phyloP scores from a whole-genome alignment of 2,329 filamentous ascomycete species.

The Arthroderma sp. region DNA sequence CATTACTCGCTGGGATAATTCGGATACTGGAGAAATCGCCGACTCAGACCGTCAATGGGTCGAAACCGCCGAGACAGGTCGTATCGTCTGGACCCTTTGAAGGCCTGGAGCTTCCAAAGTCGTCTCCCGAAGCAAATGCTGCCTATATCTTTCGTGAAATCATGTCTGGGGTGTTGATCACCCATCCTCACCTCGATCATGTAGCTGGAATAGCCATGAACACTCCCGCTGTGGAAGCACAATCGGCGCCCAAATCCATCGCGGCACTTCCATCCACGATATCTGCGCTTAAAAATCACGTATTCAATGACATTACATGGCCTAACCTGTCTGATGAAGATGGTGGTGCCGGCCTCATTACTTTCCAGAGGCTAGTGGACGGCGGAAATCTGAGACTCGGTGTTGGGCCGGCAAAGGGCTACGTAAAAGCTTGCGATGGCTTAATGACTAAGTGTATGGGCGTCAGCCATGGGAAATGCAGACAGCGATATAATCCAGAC shows the following conservation, averaged over 20 bases:
- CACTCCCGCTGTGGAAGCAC: constrained; percentile 70
- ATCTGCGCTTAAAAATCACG: constrained; percentile 77
- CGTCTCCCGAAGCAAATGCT: constrained; percentile 62
- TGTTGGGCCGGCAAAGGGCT: constrained; percentile 65
- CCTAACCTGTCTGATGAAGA: constrained; percentile 95
- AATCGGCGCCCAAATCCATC: constrained; percentile 65
- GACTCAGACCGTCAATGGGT: constrained; percentile 8
- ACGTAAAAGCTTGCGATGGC: constrained; percentile 76
- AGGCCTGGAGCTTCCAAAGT: constrained; percentile 57
- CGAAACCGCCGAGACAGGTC: constrained; percentile 12
- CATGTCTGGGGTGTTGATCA: constrained; percentile 81
- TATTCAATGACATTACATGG: constrained; percentile 98
- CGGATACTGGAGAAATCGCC: constrained; percentile 49
- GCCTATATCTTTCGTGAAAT: constrained; percentile 64
- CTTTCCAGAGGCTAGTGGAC: constrained; percentile 76
- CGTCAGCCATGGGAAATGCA: constrained; percentile 82
- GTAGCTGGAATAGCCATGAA: constrained; percentile 86
- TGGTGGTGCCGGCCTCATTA: constrained; percentile 81
- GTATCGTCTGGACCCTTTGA: constrained; percentile 59
- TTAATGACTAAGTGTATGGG: constrained; percentile 78
- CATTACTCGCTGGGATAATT: constrained; percentile 75
- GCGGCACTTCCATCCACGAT: constrained; percentile 84
- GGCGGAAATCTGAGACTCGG: constrained; percentile 77
- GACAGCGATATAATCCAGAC: constrained; percentile 47
- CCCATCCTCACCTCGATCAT: constrained; percentile 94